Evolutionary conservation across 2,329 filamentous ascomycete genomes (phyloP).

Genomic region (Aspergillus sp.): DNA sequence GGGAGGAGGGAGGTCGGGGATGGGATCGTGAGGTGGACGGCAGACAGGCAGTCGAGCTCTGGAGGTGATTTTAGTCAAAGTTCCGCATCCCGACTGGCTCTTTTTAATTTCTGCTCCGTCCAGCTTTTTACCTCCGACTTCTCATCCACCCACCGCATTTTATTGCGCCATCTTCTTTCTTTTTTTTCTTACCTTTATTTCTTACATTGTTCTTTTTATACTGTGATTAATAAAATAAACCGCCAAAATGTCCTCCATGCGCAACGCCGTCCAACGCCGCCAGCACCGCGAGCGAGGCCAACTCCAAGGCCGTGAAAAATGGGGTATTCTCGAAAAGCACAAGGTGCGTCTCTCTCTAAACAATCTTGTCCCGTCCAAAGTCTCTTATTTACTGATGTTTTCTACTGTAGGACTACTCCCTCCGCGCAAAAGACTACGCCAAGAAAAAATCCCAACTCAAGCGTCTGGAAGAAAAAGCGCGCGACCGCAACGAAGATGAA

Average conservation of each 20-base stretch:
- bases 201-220: not conserved
- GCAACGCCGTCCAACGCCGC: constrained; percentile 70
- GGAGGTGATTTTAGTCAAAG: not conserved
- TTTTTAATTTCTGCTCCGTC: not conserved
- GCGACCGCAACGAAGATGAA: constrained; percentile 64
- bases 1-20: not conserved
- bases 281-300: constrained; percentile 90
- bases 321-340: constrained; percentile 93
- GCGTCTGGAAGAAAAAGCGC: constrained; percentile 59
- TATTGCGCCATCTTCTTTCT: not conserved
- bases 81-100: not conserved
- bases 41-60: not conserved
- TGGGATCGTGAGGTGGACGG: not conserved
- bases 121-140: not conserved
- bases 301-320: constrained; percentile 76
- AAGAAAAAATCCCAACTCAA: constrained; percentile 60
- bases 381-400: no score
- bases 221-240: not conserved
- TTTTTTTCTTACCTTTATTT: not conserved
- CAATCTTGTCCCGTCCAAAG: not conserved
- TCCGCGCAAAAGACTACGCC: constrained; percentile 65
- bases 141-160: not conserved
- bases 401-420: constrained; percentile 57
- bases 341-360: constrained; percentile 56
- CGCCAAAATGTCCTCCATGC: constrained; percentile 55